Evolutionary conservation across 2,329 filamentous ascomycete species (phyloP).

Genomic region (Ophiosphaerella narmari): DNA sequence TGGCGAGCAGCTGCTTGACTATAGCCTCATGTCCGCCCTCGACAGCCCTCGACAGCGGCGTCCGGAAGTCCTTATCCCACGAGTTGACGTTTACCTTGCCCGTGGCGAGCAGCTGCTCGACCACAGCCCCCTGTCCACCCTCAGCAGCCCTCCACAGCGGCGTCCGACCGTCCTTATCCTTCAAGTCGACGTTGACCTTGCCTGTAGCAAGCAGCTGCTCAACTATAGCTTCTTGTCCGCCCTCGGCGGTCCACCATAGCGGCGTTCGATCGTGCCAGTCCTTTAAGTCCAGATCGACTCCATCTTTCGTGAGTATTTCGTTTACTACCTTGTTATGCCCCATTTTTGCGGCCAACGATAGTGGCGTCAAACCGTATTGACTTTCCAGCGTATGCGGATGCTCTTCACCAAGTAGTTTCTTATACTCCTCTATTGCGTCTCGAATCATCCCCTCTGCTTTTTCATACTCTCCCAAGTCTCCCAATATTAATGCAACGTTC

Average conservation of each 20-base stretch:
- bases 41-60: too few species aligned
- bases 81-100: too few species aligned
- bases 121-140: too few species aligned
- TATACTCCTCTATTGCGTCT: slow-evolving; percentile 4
- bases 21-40: background rate
- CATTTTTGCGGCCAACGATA: slow-evolving; percentile 4
- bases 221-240: background rate
- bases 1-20: background rate
- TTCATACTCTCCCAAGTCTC: background rate
- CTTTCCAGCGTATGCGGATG: slow-evolving; percentile 4
- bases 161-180: too few species aligned
- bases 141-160: background rate
- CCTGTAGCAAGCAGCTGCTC: background rate
- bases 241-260: background rate
- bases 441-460: slow-evolving; percentile 3
- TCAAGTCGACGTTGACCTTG: too few species aligned
- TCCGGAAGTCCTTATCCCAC: too few species aligned
- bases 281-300: background rate
- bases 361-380: background rate
- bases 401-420: slow-evolving; percentile 1
- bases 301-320: background rate
- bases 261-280: background rate
- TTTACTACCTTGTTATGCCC: slow-evolving; percentile 2
- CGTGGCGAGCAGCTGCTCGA: too few species aligned
- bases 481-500: slow-evolving; percentile 9